Evolutionary conservation across 495 filamentous ascomycete genomes (phyloP), one percentile per base, ranked within the genome.

Genomic region (Aspergillus mulundensis): DNA sequence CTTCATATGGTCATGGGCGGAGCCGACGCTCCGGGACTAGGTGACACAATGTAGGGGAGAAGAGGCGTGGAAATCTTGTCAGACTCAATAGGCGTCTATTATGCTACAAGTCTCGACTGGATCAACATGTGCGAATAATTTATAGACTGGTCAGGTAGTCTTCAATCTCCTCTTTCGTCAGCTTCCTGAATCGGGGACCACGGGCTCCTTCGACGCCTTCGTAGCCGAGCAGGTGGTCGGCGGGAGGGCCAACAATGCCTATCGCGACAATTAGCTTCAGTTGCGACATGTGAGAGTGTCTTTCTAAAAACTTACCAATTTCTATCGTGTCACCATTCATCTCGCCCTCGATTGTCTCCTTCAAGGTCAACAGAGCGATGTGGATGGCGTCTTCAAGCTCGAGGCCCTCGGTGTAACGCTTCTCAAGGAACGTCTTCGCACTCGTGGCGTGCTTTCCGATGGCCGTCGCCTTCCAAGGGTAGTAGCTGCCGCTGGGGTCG

Each of bases 321-420:
- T 99, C 94, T 62, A 99, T 93, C 39, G 94, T 97, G 72, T 97
- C 95, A 47, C 94, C 94, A 66, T 90, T 97, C 94, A 97, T 97
- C 77, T 98, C 94, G 21, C 94, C 94, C 73, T 97, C 94, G 61
- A 97, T 97, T 24, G 91, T 96, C 82, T 99, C 94, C 81, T 99
- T 99, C 70, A 99, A 76, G 41, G 94, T 99, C 70, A 97, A 76
- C 51, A 99, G 81, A 47, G 94, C 94, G 80, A 99, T 99, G 76
- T 97, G 93, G 58, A 99, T 91, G 19, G 94, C 94, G 75, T 99
- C 94, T 74, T 99, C 94, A 57, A 99, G 77, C 80, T 98, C 94
- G 68, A 98, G 78, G 15, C 92, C 92, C 72, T 98, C 94, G 1
- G 90, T 95, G 72, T 97, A 97, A 71, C 94, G 80, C 84, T 98